Base-by-base conservation (phyloP, 306 rosid species). In the Vigna hirtella region DNA sequence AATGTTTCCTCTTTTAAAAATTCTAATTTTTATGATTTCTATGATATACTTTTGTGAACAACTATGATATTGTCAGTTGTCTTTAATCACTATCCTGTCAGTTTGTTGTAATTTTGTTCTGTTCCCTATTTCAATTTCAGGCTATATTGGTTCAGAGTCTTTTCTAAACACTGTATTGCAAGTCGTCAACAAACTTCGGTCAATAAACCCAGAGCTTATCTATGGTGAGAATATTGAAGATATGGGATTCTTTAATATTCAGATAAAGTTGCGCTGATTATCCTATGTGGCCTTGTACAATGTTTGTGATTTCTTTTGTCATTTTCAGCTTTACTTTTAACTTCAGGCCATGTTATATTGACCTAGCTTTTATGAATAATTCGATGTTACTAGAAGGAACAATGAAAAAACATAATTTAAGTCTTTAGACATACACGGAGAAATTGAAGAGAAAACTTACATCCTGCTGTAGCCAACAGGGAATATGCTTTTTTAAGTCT, bases 61-160 rank as follows among this genome's bases (percentile, higher is more conserved):
- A 62, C 42, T 30, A 55, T 57, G 57, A 42, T 40, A 42, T 77
- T 72, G 47, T 26, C 28, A 13, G 17, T 56, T 43, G 20, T 67
- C 38, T 42, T 66, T 50, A 18, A 61, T 43, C 18, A 53, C 72
- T 55, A 45, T 47, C 56, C 47, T 49, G 28, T 22, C 56, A 28
- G 17, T 12, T 48, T 69, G 15, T 36, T 72, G 24, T 28, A 15
- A 32, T 38, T 51, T 43, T 71, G 42, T 28, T 50, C 67, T 49
- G 68, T 52, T 70, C 42, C 15, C 42, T 68, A 4, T 61, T 76
- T 24, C 47, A 64, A 64, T 50, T 79, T 78, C 91, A 93, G 97
- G 97, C 74, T 93, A 93, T 82, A 93, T 91, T 67, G 97, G 97
- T 81, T 92, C 97, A 38, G 98, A 88, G 81, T 91, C 98, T 65